Evolutionary conservation across 345 rosid species (phyloP).

Genomic region (Hibiscus tridactylites): DNA sequence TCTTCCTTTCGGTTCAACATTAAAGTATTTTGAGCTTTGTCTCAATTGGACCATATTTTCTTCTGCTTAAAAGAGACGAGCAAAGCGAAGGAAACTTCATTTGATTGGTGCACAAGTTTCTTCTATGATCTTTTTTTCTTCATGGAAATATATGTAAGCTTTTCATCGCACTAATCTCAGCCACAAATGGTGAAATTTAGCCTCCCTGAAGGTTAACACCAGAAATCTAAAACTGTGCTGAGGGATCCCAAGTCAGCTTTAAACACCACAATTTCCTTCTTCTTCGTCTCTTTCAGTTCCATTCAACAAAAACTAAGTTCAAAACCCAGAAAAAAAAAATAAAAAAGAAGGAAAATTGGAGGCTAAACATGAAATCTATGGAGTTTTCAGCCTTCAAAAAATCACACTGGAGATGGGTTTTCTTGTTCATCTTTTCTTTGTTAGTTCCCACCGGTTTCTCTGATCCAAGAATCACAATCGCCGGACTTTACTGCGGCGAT

Average conservation of each 20-base stretch:
- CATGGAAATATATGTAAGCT: background rate
- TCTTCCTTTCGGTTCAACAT: background rate
- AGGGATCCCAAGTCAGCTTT: background rate
- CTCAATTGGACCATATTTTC: background rate
- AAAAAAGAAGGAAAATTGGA: background rate
- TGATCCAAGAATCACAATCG: conserved; percentile 34
- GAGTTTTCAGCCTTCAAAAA: background rate
- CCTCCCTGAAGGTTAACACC: background rate
- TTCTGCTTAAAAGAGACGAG: background rate
- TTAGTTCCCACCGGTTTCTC: conserved; percentile 8
- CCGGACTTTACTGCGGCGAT: conserved; percentile 35
- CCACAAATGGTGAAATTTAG: background rate
- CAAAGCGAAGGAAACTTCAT: background rate
- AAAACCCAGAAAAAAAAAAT: background rate
- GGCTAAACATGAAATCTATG: background rate
- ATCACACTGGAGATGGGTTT: background rate
- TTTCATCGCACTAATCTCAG: background rate
- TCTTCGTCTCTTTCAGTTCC: background rate
- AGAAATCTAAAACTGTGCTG: too few species aligned
- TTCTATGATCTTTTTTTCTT: background rate
- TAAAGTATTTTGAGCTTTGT: background rate
- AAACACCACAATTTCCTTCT: background rate
- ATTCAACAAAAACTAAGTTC: background rate
- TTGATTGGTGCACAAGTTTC: background rate
- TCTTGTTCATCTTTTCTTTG: conserved; percentile 10